Base-by-base conservation (phyloP, 2,329 filamentous ascomycete species). In the Fusarium marasasianum region DNA sequence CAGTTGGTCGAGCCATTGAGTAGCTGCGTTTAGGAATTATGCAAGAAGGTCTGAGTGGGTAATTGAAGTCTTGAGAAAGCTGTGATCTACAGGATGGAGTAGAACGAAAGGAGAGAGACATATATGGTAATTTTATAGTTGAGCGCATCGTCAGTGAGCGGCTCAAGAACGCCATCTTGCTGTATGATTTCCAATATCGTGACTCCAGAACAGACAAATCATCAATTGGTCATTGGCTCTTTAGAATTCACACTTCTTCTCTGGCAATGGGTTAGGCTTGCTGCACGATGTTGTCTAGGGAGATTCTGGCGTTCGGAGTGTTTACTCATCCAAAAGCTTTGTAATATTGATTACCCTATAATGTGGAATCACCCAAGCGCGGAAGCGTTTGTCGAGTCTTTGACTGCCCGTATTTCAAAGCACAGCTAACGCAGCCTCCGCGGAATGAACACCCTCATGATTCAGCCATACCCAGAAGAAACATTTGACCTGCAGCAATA, bases 1-100 rank as follows among this genome's bases (percentile, higher is more conserved):
- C 89, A 11, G 86, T 89, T 22, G 81, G 80, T 63, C 79, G 79
- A 47, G 79, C 65, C 80, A 82, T 81, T 57, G 71, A 69, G 43
- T 69, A 66, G 24, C 17, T 62, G n/a, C 40, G 56, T 10, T 37
- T 37, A 17, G 31, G 8, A 8, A 17, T 13, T 26, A 10, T 50
- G n/a, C 4, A 15, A 22, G 33, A 4, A 11, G 22, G 9, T 48
- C 8, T 60, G 22, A 37, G 22, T 57, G 24, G 6, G 24, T 20
- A 35, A 41, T 29, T 31, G 5, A 33, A 18, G 8, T n/a, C n/a
- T 71, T 37, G 29, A 18, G 15, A 12, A 5, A 22, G 22, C 20
- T 8, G 17, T 44, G 41, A 22, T 20, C 8, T 66, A 24, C 40
- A 29, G 6, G 9, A 35, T 14, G 22, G 24, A 35, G 6, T 29